A percentile compares a stretch with the other conserved stretches of the same genome.
phyloP scores from a whole-genome alignment of 2,329 filamentous ascomycete genomes.

The Ilyonectria robusta region DNA sequence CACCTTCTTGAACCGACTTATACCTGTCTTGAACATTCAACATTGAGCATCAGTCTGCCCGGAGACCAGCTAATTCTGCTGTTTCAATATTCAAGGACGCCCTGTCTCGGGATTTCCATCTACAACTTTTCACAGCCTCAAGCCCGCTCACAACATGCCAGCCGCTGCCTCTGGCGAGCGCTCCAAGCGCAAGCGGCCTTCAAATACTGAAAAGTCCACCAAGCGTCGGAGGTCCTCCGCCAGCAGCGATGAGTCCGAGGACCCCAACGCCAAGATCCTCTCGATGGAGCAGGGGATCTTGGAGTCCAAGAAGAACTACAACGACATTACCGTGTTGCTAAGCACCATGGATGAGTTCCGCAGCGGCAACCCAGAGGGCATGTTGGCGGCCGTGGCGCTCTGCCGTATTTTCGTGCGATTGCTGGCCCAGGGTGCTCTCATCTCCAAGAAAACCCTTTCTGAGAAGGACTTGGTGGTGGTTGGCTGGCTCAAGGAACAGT shows the following conservation, averaged over 20 bases:
- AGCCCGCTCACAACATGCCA: constrained; percentile 44
- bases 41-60: not conserved
- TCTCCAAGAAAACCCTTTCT: constrained; percentile 73
- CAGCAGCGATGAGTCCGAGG: constrained; percentile 64
- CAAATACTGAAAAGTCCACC: constrained; percentile 59
- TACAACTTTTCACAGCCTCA: not conserved
- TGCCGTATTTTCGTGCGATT: constrained; percentile 90
- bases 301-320: constrained; percentile 91
- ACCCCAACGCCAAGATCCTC: constrained; percentile 76
- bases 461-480: constrained; percentile 83
- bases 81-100: not conserved
- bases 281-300: constrained; percentile 85
- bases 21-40: constrained; percentile 25
- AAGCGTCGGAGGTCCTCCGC: constrained; percentile 67
- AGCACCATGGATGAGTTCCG: constrained; percentile 64
- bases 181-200: constrained; percentile 68
- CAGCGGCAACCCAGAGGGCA: constrained; percentile 66
- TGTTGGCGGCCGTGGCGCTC: constrained; percentile 83
- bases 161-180: constrained; percentile 46
- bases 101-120: not conserved
- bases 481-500: constrained; percentile 83
- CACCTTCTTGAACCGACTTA: constrained; percentile 39
- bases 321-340: constrained; percentile 85
- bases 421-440: constrained; percentile 80
- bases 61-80: not conserved